Conservation (phyloP, 495 filamentous ascomycete genomes). For the Penicillium roqueforti region DNA sequence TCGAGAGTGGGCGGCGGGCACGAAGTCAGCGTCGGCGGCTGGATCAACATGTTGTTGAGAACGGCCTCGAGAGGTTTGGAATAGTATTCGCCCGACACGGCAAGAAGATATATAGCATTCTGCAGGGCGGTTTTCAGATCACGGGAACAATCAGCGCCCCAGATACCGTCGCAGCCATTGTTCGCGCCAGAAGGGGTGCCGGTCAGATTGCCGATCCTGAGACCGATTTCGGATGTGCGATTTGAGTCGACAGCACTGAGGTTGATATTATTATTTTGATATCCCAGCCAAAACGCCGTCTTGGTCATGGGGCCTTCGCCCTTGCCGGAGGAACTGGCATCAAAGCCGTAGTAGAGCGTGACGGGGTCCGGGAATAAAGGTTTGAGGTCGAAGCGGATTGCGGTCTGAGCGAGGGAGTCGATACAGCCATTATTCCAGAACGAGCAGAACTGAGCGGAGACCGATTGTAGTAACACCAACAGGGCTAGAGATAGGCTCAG, state of each 20-base stretch:
- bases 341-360: slow-evolving; percentile 40
- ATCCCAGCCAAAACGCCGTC: slow-evolving; percentile 40
- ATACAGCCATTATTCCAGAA: slow-evolving; percentile 42
- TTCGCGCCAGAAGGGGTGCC: slow-evolving; percentile 33
- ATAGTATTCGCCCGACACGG: slow-evolving; percentile 28
- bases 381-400: slow-evolving; percentile 34
- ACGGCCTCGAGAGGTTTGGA: slow-evolving; percentile 30
- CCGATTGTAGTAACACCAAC: slow-evolving; percentile 19
- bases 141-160: slow-evolving; percentile 34
- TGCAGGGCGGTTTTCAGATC: slow-evolving; percentile 32
- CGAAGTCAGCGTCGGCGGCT: slow-evolving; percentile 19
- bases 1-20: slow-evolving; percentile 37
- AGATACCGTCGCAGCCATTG: slow-evolving; percentile 44
- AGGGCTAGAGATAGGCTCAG: slow-evolving; percentile 14
- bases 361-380: slow-evolving; percentile 38
- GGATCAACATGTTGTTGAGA: slow-evolving; percentile 27
- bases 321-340: slow-evolving; percentile 32
- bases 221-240: slow-evolving; percentile 38
- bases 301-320: slow-evolving; percentile 40
- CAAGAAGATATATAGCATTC: slow-evolving; percentile 27
- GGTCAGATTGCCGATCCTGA: slow-evolving; percentile 42
- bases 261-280: slow-evolving; percentile 31
- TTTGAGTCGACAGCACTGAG: slow-evolving; percentile 32
- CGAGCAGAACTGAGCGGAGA: slow-evolving; percentile 34
- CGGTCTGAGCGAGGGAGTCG: slow-evolving; percentile 42